These are phyloP conservation scores for Cutaneotrichosporon cavernicola DNA, from an alignment of 1,284 basidiomycete species.

Conservation along the genomic window DNA sequence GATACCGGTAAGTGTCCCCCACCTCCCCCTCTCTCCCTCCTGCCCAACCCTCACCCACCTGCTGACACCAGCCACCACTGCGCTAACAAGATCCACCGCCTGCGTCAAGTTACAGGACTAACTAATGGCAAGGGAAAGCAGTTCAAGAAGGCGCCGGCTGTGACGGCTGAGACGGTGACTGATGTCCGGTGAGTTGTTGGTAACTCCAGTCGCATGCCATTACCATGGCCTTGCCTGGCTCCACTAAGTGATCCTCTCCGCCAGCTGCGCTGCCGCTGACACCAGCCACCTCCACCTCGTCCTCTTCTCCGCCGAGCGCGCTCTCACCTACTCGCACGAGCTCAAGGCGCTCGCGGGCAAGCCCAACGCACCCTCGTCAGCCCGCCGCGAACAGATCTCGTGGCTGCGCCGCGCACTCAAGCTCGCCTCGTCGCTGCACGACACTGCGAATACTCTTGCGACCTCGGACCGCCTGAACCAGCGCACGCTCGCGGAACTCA, in stretches of 20 bases:
- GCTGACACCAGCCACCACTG: constrained; percentile 71
- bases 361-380: constrained; percentile 25
- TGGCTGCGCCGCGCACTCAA: constrained; percentile 82
- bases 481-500: constrained; percentile 48
- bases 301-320: constrained; percentile 83
- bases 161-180: constrained; percentile 64
- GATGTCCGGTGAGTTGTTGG: constrained; percentile 69
- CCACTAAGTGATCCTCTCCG: neutral
- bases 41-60: neutral
- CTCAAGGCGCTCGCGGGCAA: constrained; percentile 56
- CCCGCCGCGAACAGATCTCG: constrained; percentile 46
- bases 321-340: constrained; percentile 87
- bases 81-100: constrained; percentile 80
- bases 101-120: constrained; percentile 76
- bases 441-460: constrained; percentile 66
- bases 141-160: constrained; percentile 74
- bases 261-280: constrained; percentile 9
- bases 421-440: constrained; percentile 74
- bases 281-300: constrained; percentile 66
- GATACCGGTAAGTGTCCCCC: constrained; percentile 65
- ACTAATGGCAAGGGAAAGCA: constrained; percentile 86
- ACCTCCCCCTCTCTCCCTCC: neutral
- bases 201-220: too few relatives aligned
- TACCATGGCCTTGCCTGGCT: too few relatives aligned
- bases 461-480: constrained; percentile 26